These are phyloP conservation scores for Eucalyptus sp. DNA, from an alignment of 345 rosid genomes.

Conservation along the genomic window DNA sequence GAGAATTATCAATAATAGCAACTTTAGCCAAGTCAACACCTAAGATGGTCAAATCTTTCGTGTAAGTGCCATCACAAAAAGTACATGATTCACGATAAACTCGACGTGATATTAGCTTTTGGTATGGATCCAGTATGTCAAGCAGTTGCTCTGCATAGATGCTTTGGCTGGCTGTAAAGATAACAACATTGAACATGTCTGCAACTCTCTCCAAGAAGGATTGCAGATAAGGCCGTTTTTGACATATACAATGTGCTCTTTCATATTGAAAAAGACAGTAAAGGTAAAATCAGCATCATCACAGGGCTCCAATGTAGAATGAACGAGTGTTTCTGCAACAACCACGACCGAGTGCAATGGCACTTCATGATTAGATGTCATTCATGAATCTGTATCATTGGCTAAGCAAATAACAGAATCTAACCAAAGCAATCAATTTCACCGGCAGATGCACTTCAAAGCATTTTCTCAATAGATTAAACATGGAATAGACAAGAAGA, in stretches of 20 bases:
- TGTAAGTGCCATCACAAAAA: constrained; percentile 77
- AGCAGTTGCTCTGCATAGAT: constrained; percentile 78
- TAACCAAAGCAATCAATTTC: background rate
- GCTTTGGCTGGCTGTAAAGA: constrained; percentile 96
- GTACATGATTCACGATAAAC: constrained; percentile 88
- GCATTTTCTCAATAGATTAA: background rate
- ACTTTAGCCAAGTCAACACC: constrained; percentile 94
- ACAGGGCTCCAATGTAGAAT: constrained; percentile 73
- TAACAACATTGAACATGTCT: constrained; percentile 73
- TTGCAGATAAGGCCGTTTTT: constrained; percentile 77
- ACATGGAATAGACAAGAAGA: background rate
- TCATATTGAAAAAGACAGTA: constrained; percentile 75
- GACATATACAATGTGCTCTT: constrained; percentile 80
- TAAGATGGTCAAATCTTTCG: constrained; percentile 84
- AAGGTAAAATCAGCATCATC: constrained; percentile 78
- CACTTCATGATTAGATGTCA: background rate
- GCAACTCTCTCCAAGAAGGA: constrained; percentile 80
- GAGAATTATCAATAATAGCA: constrained; percentile 91
- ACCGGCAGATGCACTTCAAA: background rate
- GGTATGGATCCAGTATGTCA: constrained; percentile 70
- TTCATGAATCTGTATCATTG: too few species aligned
- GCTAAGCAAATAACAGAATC: background rate
- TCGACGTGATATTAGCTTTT: constrained; percentile 61
- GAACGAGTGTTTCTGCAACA: constrained; percentile 84
- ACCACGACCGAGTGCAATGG: background rate